phyloP scores from a whole-genome alignment of 495 filamentous ascomycete genomes.

The Penicillium canariense region DNA sequence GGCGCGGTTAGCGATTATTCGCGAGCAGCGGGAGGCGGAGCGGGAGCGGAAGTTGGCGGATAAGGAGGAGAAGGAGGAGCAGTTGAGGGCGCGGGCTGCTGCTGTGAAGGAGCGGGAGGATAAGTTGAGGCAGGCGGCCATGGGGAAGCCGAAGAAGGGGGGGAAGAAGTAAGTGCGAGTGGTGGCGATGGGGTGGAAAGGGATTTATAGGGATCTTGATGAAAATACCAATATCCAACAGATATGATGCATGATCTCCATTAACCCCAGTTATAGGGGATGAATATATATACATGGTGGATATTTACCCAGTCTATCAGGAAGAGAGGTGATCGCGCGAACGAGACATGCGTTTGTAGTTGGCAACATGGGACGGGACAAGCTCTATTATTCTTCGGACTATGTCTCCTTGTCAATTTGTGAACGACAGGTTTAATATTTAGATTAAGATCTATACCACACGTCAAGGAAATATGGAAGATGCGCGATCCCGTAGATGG shows the following conservation, averaged over 20 bases:
- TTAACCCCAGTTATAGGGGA: no score
- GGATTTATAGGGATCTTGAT: neutral
- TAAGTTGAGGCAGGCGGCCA: slow-evolving; percentile 30
- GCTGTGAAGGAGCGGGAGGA: slow-evolving; percentile 36
- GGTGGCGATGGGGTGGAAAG: neutral
- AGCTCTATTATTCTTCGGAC: neutral
- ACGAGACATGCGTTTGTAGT: neutral
- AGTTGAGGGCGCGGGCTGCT: slow-evolving; percentile 47
- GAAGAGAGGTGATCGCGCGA: neutral
- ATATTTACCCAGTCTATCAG: neutral
- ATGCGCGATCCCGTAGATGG: slow-evolving; percentile 10
- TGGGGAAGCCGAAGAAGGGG: slow-evolving; percentile 34
- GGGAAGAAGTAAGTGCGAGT: slow-evolving; percentile 29
- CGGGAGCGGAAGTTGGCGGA: slow-evolving; percentile 76
- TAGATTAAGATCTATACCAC: slow-evolving; percentile 18
- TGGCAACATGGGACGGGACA: neutral
- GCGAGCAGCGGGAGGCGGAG: slow-evolving; percentile 84
- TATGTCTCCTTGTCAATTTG: neutral
- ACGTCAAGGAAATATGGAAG: neutral
- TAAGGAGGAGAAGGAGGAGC: slow-evolving; percentile 68
- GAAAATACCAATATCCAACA: slow-evolving; percentile 1
- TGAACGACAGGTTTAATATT: slow-evolving; percentile 4
- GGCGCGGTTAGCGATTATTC: slow-evolving; percentile 73
- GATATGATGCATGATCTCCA: neutral
- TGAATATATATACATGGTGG: neutral